Conservation (phyloP, 2,329 filamentous ascomycete genomes). For the Penicillium brasilianum region DNA sequence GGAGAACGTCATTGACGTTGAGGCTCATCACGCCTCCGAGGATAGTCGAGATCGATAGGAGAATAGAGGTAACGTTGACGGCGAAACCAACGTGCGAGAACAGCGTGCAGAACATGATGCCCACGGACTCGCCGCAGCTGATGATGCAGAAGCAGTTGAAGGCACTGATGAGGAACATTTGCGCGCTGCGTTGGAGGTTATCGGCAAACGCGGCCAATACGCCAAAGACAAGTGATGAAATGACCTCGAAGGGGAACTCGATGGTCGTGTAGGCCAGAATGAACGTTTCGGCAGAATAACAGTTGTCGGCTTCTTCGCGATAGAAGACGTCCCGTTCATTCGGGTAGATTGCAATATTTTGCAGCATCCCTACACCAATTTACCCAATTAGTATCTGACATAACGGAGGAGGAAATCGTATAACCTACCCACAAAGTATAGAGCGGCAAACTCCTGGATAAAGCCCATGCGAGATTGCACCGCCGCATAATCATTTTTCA, state of each 20-base stretch:
- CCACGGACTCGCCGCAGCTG: conserved; percentile 74
- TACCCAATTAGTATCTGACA: neutral
- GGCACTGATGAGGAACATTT: conserved; percentile 69
- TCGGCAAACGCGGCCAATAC: conserved; percentile 67
- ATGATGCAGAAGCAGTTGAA: conserved; percentile 76
- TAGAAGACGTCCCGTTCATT: conserved; percentile 77
- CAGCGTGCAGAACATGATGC: conserved; percentile 80
- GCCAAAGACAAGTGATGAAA: conserved; percentile 69
- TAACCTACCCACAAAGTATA: conserved; percentile 45
- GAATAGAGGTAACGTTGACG: conserved; percentile 71
- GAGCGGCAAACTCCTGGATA: conserved; percentile 70
- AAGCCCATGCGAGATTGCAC: conserved; percentile 77
- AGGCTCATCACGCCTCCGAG: conserved; percentile 75
- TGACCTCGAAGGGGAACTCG: conserved; percentile 73
- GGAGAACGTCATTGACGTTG: conserved; percentile 68
- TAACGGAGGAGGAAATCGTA: neutral
- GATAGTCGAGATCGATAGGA: conserved; percentile 71
- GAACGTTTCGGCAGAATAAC: conserved; percentile 74
- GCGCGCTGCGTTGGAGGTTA: conserved; percentile 65
- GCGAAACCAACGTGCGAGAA: conserved; percentile 77
- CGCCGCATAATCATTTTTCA: conserved; percentile 70
- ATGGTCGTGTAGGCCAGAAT: conserved; percentile 71
- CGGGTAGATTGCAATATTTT: conserved; percentile 77
- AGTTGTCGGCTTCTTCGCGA: conserved; percentile 73
- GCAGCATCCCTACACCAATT: conserved; percentile 67